Base-by-base conservation (phyloP, 306 rosid genomes). In the Castanea sativa region DNA sequence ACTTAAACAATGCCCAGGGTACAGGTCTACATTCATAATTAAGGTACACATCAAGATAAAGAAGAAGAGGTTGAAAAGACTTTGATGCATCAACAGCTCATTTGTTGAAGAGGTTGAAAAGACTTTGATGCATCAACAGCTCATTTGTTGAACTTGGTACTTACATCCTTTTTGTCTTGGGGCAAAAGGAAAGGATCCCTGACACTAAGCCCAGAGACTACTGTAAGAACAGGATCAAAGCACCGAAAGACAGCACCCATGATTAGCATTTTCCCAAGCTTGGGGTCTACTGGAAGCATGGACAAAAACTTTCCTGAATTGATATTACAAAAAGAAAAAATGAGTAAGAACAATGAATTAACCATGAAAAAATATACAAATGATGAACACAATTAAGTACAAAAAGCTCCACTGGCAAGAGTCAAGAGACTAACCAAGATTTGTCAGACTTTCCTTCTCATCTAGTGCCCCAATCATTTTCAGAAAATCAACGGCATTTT, bases 131-230 rank as follows among this genome's bases (percentile, higher is more conserved):
- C 67, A 71, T 65, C 35, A 78, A 69, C 45, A 82, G 82, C 73
- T 76, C 41, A 38, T 70, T 29, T 33, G 41, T 16, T 78, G 70
- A 85, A 68, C 53, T 71, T 51, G 15, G 21, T 23, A 83, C 99
- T 91, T 87, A 92, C 99, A 77, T 95, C 96, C 82, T 85, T 92
- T 86, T 95, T 92, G 83, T 95, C 97, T 88, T 95, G 99, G 65
- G 99, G 98, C 92, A 95, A 85, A 83, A 95, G 91, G 77, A 95
- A 95, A 45, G 99, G 99, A 88, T 95, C 99, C 83, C 98, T 89
- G 76, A 95, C 99, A 83, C 99, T 95, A 61, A 95, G 91, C 51
- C 98, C 98, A 18, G 99, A 88, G 76, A 89, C 99, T 78, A 90
- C 76, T 60, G 99, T 95, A 77, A 95, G 99, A 89, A 95, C 87